Percentiles rank a stretch among this genome's conserved stretches.
Evolutionary conservation across 768 basidiomycete species (phyloP).

Genomic region (Cystobasidium tubakii): DNA sequence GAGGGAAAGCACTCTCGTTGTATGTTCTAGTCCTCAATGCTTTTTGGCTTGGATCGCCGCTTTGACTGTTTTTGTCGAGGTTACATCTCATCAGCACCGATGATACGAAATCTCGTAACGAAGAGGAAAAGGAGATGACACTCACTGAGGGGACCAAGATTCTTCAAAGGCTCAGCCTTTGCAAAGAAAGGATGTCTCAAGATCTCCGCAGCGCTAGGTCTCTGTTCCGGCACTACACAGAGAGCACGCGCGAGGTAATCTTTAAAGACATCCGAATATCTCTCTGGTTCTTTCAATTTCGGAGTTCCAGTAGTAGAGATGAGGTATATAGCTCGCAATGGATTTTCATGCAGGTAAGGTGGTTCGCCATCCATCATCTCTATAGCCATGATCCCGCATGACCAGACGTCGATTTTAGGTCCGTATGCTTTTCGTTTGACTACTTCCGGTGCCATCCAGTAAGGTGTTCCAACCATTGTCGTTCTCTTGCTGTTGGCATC

Average conservation of each 20-base stretch:
- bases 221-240: conserved; percentile 90
- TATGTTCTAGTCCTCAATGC: conserved; percentile 24
- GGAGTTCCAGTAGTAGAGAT: conserved; percentile 98
- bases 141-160: conserved; percentile 66
- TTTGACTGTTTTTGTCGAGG: conserved; percentile 12
- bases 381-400: conserved; percentile 52
- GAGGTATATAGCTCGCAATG: conserved; percentile 78
- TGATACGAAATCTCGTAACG: no score
- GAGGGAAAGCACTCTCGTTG: no score
- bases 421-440: conserved; percentile 82
- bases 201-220: conserved; percentile 76
- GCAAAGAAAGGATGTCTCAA: conserved; percentile 58
- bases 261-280: conserved; percentile 68
- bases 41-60: conserved; percentile 34
- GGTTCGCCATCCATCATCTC: conserved; percentile 96
- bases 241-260: conserved; percentile 82
- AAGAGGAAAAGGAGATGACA: no score
- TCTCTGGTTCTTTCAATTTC: conserved; percentile 83
- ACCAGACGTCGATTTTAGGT: conserved; percentile 97
- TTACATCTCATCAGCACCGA: no score
- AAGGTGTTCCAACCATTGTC: conserved; percentile 92
- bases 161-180: conserved; percentile 74
- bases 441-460: conserved; percentile 99
- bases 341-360: conserved; percentile 74
- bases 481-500: conserved; percentile 79